These are phyloP conservation scores for Leptodontidium sp. DNA, from an alignment of 2,329 filamentous ascomycete species.

Conservation along the genomic window DNA sequence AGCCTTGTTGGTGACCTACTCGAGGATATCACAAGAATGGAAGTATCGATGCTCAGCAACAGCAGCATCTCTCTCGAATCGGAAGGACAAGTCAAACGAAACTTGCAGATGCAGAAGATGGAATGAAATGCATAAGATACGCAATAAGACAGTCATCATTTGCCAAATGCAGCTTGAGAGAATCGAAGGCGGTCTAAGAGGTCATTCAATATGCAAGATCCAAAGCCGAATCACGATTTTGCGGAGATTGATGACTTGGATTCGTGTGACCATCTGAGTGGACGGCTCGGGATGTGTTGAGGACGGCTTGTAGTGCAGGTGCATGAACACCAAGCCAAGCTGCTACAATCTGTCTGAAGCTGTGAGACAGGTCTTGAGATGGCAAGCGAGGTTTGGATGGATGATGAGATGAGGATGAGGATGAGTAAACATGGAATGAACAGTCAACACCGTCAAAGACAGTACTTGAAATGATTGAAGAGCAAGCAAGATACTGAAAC, in stretches of 20 bases:
- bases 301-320: not conserved
- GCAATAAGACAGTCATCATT: not conserved
- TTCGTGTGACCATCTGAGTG: not conserved
- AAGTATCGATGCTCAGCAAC: not conserved
- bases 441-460: no score
- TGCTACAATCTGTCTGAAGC: conserved; percentile 2
- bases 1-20: no score
- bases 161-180: not conserved
- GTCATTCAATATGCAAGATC: not conserved
- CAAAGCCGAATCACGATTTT: not conserved
- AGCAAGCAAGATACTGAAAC: not conserved
- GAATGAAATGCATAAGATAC: not conserved
- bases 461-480: no score
- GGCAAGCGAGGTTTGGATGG: not conserved
- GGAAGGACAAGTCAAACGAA: no score
- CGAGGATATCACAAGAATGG: no score
- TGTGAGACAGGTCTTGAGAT: not conserved
- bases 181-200: not conserved
- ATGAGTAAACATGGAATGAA: no score
- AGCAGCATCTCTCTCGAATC: not conserved
- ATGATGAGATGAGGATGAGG: not conserved
- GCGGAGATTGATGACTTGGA: not conserved
- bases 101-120: no score
- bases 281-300: conserved; percentile 5
- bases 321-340: conserved; percentile 1